A percentile compares a stretch with the other conserved stretches of the same genome.
phyloP scores from a whole-genome alignment of 139 green algal species.

The Deuterostichococcus epilithicus region DNA sequence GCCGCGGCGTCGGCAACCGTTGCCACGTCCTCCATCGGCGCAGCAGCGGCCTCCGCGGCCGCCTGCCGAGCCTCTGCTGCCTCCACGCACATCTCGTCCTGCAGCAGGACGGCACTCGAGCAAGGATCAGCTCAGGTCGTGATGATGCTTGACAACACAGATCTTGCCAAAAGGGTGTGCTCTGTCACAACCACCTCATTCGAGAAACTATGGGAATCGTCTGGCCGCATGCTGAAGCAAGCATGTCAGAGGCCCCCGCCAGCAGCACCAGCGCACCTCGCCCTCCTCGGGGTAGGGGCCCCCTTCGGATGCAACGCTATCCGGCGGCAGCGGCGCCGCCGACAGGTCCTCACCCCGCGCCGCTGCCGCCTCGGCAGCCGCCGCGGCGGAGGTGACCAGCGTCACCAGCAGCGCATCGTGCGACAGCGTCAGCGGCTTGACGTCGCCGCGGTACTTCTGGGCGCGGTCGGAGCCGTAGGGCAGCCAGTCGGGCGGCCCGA shows the following conservation, averaged over 20 bases:
- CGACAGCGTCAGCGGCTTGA: conserved; percentile 51
- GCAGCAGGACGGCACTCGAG: too few species aligned
- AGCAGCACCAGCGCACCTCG: not conserved
- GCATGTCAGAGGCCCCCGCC: too few species aligned
- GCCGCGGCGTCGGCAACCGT: not conserved
- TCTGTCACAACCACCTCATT: too few species aligned
- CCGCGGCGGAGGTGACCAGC: conserved; percentile 37
- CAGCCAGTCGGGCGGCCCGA: conserved; percentile 87
- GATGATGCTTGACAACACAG: too few species aligned
- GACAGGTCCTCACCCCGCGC: not conserved
- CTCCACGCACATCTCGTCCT: too few species aligned
- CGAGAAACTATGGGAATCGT: too few species aligned
- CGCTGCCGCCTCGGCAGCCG: not conserved
- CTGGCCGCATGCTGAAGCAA: too few species aligned
- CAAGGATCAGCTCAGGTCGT: too few species aligned
- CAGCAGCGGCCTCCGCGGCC: not conserved
- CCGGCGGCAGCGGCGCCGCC: not conserved
- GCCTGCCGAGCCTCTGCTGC: not conserved
- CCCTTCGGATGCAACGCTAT: not conserved
- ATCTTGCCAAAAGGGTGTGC: too few species aligned
- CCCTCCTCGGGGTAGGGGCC: not conserved
- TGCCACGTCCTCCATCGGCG: not conserved
- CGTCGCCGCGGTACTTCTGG: conserved; percentile 57
- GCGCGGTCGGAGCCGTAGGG: conserved; percentile 57
- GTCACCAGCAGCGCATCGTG: conserved; percentile 66